phyloP scores from a whole-genome alignment of 164 flowering plant species.

The Vitis riparia region DNA sequence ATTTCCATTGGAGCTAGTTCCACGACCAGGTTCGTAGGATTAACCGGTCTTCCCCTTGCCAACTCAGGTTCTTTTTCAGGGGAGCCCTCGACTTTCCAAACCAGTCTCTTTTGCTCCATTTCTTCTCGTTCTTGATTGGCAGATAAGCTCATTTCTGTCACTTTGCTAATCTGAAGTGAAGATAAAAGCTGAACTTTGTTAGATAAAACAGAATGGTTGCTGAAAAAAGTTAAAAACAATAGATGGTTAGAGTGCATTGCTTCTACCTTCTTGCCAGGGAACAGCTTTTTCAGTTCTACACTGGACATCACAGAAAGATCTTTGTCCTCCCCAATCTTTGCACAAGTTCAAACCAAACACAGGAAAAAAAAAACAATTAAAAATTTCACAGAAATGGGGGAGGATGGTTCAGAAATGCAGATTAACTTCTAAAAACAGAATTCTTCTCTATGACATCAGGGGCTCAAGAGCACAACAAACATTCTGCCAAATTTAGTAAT shows the following conservation, averaged over 20 bases:
- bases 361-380: neutral
- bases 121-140: conserved; percentile 82
- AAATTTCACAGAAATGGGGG: neutral
- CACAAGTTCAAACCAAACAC: neutral
- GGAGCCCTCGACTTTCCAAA: conserved; percentile 69
- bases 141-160: conserved; percentile 75
- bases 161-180: conserved; percentile 57
- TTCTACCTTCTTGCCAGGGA: conserved; percentile 72
- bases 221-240: neutral
- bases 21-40: conserved; percentile 56
- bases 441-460: too few species aligned
- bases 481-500: neutral
- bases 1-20: conserved; percentile 94
- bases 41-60: conserved; percentile 67
- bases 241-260: neutral
- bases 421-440: too few species aligned
- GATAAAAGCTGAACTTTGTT: neutral
- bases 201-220: neutral
- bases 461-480: too few species aligned
- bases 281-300: conserved; percentile 72
- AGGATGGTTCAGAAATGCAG: too few species aligned
- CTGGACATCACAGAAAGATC: conserved; percentile 57
- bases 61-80: conserved; percentile 26
- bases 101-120: conserved; percentile 80
- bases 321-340: conserved; percentile 76